A percentile compares a stretch with the other conserved stretches of the same genome.
Conservation (phyloP, 179 eudicot species). For the Nepenthes alata region DNA sequence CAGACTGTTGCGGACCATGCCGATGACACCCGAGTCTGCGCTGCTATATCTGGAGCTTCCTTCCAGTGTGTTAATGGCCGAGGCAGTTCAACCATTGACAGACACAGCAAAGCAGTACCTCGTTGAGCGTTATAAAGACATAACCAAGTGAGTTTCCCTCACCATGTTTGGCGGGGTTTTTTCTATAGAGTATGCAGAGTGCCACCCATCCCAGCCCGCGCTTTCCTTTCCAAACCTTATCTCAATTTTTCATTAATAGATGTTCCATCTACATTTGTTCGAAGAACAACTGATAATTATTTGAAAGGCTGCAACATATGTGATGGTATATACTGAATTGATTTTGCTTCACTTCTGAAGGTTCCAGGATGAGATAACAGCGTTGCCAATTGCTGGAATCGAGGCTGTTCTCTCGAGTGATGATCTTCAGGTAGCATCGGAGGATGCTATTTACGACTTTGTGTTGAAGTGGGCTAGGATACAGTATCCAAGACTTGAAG, state of each 20-base stretch:
- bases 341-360: slow-evolving; percentile 18
- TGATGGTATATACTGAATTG: not conserved
- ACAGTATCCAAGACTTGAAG: slow-evolving; percentile 64
- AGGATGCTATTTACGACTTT: slow-evolving; percentile 81
- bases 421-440: slow-evolving; percentile 94
- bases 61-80: slow-evolving; percentile 91
- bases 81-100: slow-evolving; percentile 93
- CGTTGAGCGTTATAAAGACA: slow-evolving; percentile 75
- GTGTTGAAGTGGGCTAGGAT: slow-evolving; percentile 70
- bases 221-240: too few species aligned
- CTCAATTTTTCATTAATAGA: too few species aligned
- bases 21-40: slow-evolving; percentile 94
- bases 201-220: not conserved
- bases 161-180: not conserved
- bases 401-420: slow-evolving; percentile 76
- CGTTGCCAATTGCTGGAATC: slow-evolving; percentile 73
- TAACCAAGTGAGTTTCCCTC: slow-evolving; percentile 50
- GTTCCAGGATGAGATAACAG: slow-evolving; percentile 73
- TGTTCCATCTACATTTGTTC: too few species aligned
- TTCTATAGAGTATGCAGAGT: not conserved
- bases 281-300: too few species aligned
- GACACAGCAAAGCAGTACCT: slow-evolving; percentile 88
- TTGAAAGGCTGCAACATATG: too few species aligned
- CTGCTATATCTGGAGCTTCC: slow-evolving; percentile 87
- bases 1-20: slow-evolving; percentile 52